Conservation (phyloP, 1,139 yeast species). For the Arxiozyma bovina region DNA sequence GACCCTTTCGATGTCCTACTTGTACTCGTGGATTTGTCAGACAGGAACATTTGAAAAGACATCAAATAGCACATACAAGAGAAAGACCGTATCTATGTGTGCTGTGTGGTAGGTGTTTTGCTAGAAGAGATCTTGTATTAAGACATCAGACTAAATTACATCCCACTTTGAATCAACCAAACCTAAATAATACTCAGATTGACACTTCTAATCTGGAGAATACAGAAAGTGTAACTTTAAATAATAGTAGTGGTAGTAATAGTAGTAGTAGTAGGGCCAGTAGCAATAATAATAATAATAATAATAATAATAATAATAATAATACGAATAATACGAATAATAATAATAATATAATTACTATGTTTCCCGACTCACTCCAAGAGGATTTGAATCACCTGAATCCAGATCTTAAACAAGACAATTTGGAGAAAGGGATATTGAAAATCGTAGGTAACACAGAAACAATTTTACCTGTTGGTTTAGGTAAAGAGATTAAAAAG, state of each 20-base stretch:
- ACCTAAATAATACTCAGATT: no score
- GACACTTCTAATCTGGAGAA: no score
- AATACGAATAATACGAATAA: no score
- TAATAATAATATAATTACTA: no score
- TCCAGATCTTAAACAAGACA: not conserved
- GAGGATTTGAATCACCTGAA: not conserved
- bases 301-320: slow-evolving; percentile 1
- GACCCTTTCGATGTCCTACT: slow-evolving; percentile 82
- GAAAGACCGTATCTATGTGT: slow-evolving; percentile 97
- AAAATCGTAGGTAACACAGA: slow-evolving; percentile 34
- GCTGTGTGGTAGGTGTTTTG: slow-evolving; percentile 91
- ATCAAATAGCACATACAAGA: slow-evolving; percentile 90
- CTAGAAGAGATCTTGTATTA: slow-evolving; percentile 79
- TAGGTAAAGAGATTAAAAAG: not conserved
- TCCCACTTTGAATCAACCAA: slow-evolving; percentile 37
- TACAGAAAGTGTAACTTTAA: slow-evolving; percentile 10
- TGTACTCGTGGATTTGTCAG: slow-evolving; percentile 96
- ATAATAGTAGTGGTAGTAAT: slow-evolving; percentile 5
- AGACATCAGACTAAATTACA: slow-evolving; percentile 94
- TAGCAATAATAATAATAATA: no score
- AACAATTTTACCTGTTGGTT: slow-evolving; percentile 28
- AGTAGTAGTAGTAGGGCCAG: no score
- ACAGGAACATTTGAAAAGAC: slow-evolving; percentile 86
- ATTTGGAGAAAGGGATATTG: slow-evolving; percentile 19
- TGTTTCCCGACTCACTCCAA: no score